Conservation (phyloP, 1,139 yeast species). For the Scheffersomyces cryptocercus region DNA sequence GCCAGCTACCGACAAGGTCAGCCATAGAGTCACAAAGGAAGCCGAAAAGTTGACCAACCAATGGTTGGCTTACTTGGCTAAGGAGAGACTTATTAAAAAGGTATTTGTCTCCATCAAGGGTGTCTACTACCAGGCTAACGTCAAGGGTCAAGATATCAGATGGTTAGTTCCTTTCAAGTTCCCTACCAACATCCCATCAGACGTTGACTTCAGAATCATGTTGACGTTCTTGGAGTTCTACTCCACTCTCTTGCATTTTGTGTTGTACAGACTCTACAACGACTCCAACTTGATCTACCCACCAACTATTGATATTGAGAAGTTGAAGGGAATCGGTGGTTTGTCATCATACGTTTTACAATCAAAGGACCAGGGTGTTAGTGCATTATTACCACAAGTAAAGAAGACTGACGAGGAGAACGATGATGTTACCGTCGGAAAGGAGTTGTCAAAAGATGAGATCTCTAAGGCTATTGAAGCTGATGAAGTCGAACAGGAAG, state of each 20-base stretch:
- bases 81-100: constrained; percentile 77
- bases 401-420: constrained; percentile 17
- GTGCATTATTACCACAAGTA: constrained; percentile 43
- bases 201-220: constrained; percentile 96
- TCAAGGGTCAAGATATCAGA: constrained; percentile 88
- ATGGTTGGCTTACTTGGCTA: constrained; percentile 93
- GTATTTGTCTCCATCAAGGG: constrained; percentile 97
- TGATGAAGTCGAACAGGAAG: constrained; percentile 43
- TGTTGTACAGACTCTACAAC: constrained; percentile 77
- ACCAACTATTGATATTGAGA: constrained; percentile 73
- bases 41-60: constrained; percentile 88
- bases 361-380: constrained; percentile 38
- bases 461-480: constrained; percentile 53
- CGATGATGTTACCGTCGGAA: constrained; percentile 30
- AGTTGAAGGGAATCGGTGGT: constrained; percentile 87
- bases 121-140: constrained; percentile 88
- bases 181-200: constrained; percentile 92
- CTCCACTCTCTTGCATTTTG: constrained; percentile 87
- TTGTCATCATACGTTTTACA: constrained; percentile 74
- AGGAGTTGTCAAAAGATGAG: constrained; percentile 43
- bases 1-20: constrained; percentile 89
- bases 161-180: constrained; percentile 98
- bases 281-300: constrained; percentile 89
- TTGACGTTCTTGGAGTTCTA: constrained; percentile 94
- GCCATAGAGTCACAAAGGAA: constrained; percentile 77